A percentile compares a stretch with the other conserved stretches of the same genome.
phyloP scores from a whole-genome alignment of 805 yeast species.

The Geotrichum ghanense region DNA sequence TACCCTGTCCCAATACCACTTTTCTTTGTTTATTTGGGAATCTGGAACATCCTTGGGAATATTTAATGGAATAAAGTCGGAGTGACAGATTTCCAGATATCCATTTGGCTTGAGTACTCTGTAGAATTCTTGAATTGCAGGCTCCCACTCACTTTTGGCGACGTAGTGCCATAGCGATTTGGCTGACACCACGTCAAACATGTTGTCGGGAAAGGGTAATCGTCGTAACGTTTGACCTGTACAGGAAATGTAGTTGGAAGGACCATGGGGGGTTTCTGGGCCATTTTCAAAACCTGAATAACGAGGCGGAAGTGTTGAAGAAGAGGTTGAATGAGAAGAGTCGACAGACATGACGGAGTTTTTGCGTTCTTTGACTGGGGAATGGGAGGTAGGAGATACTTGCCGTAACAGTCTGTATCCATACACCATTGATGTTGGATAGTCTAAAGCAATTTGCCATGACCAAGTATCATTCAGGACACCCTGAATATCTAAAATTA shows the following conservation, averaged over 20 bases:
- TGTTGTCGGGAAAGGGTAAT: conserved; percentile 23
- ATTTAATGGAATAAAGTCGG: conserved; percentile 18
- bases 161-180: conserved; percentile 23
- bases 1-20: conserved; percentile 9
- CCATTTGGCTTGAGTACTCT: conserved; percentile 25
- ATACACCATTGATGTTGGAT: conserved; percentile 20
- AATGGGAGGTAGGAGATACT: no score
- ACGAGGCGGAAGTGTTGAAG: no score
- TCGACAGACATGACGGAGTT: no score
- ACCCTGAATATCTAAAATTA: conserved; percentile 18
- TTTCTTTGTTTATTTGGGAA: not conserved
- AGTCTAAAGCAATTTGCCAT: conserved; percentile 25
- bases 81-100: conserved; percentile 17
- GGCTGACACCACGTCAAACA: conserved; percentile 21
- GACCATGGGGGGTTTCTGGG: no score
- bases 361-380: no score
- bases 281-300: no score
- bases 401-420: conserved; percentile 19
- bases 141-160: conserved; percentile 17
- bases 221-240: conserved; percentile 16
- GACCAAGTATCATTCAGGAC: conserved; percentile 21
- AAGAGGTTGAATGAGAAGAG: no score
- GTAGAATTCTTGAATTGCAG: conserved; percentile 15
- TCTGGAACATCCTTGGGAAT: not conserved
- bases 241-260: conserved; percentile 20